Evolutionary conservation across 331 rosid genomes (phyloP).

Genomic region (Malus hybrid): DNA sequence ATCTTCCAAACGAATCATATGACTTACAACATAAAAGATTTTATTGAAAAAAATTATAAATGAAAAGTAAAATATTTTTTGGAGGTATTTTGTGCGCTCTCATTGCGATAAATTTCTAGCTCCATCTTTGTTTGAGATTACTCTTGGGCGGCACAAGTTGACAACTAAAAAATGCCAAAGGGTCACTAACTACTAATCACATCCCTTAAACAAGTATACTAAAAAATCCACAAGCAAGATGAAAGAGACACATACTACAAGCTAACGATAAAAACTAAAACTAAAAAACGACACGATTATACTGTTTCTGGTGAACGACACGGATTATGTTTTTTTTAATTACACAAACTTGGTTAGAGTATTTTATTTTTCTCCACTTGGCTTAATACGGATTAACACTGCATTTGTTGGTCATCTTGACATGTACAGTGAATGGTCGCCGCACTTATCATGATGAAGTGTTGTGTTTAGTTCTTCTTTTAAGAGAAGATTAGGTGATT

Average conservation of each 20-base stretch:
- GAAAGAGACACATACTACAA: conserved; percentile 3
- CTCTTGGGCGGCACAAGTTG: no score
- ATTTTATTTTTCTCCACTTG: not conserved
- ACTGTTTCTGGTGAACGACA: not conserved
- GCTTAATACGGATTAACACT: not conserved
- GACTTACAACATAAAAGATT: no score
- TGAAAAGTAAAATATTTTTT: no score
- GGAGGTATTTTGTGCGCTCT: no score
- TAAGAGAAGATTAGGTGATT: not conserved
- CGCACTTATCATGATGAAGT: not conserved
- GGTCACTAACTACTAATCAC: not conserved
- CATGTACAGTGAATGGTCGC: not conserved
- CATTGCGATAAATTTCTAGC: no score
- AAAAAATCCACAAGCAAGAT: not conserved
- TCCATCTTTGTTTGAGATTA: no score
- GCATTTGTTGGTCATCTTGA: not conserved
- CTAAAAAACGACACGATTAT: not conserved
- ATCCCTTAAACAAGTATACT: not conserved
- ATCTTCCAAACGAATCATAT: no score
- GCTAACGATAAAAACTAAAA: not conserved
- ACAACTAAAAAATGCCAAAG: no score
- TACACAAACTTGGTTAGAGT: not conserved
- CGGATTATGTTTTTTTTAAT: not conserved
- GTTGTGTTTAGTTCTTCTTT: not conserved
- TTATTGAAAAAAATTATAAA: no score